These are phyloP conservation scores for Cubamyces sp. DNA, from an alignment of 768 basidiomycete species.

Conservation along the genomic window DNA sequence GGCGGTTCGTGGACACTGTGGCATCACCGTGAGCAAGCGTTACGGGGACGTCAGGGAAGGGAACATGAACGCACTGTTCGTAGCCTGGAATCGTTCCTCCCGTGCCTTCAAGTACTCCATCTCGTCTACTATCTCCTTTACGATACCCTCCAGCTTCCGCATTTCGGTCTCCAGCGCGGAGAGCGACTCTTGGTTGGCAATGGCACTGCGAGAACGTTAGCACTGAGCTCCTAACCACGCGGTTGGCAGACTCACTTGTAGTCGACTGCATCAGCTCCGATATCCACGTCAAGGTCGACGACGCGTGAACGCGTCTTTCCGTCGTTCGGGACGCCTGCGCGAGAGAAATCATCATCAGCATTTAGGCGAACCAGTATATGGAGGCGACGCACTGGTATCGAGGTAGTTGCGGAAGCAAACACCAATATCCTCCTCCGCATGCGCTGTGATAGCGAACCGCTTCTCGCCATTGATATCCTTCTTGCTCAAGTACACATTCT, in stretches of 20 bases:
- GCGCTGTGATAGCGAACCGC: conserved; percentile 90
- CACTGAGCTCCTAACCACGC: conserved; percentile 3
- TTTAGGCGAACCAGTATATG: neutral
- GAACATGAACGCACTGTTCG: conserved; percentile 70
- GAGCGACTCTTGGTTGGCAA: conserved; percentile 96
- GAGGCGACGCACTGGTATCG: conserved; percentile 62
- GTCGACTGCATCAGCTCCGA: conserved; percentile 97
- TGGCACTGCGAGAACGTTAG: conserved; percentile 63
- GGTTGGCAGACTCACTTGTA: conserved; percentile 76
- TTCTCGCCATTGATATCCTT: conserved; percentile 88
- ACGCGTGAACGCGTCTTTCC: conserved; percentile 60
- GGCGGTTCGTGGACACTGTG: conserved; percentile 86
- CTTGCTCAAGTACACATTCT: conserved; percentile 92
- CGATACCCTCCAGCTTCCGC: conserved; percentile 94
- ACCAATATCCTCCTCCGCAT: conserved; percentile 91
- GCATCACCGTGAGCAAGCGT: neutral
- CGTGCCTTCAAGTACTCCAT: conserved; percentile 87
- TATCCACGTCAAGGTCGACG: conserved; percentile 94
- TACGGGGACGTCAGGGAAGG: conserved; percentile 1
- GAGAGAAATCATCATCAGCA: neutral
- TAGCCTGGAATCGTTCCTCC: conserved; percentile 86
- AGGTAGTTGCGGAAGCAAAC: conserved; percentile 91
- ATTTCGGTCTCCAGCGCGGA: conserved; percentile 97
- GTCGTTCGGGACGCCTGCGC: conserved; percentile 52
- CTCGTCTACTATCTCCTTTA: conserved; percentile 94